Base-by-base conservation (phyloP, 1,139 yeast genomes). In the Saccharomyces pastorianus region DNA sequence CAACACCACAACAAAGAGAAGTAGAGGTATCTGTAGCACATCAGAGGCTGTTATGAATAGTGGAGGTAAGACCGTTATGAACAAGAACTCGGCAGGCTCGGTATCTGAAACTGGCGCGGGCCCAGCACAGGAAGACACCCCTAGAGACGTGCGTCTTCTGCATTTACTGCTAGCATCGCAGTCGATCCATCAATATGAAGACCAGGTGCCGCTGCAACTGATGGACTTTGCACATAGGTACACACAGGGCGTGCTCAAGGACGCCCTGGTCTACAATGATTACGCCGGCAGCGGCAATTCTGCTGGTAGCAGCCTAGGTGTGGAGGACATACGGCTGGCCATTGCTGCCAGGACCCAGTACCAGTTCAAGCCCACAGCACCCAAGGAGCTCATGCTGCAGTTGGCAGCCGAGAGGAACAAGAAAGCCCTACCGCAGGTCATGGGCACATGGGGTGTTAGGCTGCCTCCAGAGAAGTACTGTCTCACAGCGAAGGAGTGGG, bases 401-500 rank as follows among this genome's bases (percentile, higher is more conserved):
- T 75, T 93, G 63, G 99, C 99, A 0, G 87, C 85, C 41, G 99
- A 95, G 68, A 77, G 96, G 61, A 93, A 93, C 69, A 84, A 89
- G 62, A 84, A 88, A 67, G 85, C 96, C 0, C 76, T 93, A 56
- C 99, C 99, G 5, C 89, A 95, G 7, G 93, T 93, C 31, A 84
- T 90, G 69, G 95, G 95, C 27, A 82, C 86, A 54, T 91, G 93
- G 85, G 99, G 99, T 23, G 78, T 93, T 54, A 81, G 97, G 59
- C 76, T 95, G 55, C 99, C 99, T 4, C 99, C 99, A 8, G 99
- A 93, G 74, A 93, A 91, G 79, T 91, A 90, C 73, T 93, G 98
- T 71, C 73, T 93, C 55, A 90, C 96, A 1, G 69, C 69, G 13
- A 66, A 65, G 54, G 68, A 65, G 44, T 66, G 69, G 70, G 58